Evolutionary conservation across 306 rosid genomes (phyloP).

Genomic region (Spatholobus suberectus): DNA sequence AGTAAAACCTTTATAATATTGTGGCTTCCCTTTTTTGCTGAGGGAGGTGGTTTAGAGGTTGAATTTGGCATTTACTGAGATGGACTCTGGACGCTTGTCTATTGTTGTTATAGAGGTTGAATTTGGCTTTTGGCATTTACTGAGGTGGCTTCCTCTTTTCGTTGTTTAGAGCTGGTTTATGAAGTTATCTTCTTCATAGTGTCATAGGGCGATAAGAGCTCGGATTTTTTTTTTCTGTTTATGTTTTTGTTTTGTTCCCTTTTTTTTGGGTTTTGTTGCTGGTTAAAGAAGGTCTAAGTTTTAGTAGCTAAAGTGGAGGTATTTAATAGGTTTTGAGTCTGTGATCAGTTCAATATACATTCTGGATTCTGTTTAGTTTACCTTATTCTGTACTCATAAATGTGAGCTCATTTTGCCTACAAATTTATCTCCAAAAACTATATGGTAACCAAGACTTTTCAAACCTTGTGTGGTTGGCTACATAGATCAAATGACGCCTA

Average conservation of each 20-base stretch:
- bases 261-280: background rate
- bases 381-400: background rate
- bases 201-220: background rate
- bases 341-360: slow-evolving; percentile 6
- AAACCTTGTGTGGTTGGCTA: background rate
- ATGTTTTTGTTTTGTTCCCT: background rate
- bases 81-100: slow-evolving; percentile 13
- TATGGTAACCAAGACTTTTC: background rate
- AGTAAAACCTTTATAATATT: background rate
- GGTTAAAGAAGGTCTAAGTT: slow-evolving; percentile 21
- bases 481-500: background rate
- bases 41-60: slow-evolving; percentile 29
- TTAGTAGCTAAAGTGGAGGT: slow-evolving; percentile 18
- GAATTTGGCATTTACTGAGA: slow-evolving; percentile 25
- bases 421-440: slow-evolving; percentile 22
- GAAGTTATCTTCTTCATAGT: background rate
- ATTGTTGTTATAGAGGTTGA: background rate
- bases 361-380: slow-evolving; percentile 18
- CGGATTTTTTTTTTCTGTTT: too few relatives aligned
- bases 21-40: background rate
- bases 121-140: too few relatives aligned
- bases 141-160: too few relatives aligned
- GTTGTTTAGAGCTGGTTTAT: too few relatives aligned
- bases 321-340: slow-evolving; percentile 19
- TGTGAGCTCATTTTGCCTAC: slow-evolving; percentile 17